These are phyloP conservation scores for Botrytis galanthina DNA, from an alignment of 2,329 filamentous ascomycete genomes.

Conservation along the genomic window DNA sequence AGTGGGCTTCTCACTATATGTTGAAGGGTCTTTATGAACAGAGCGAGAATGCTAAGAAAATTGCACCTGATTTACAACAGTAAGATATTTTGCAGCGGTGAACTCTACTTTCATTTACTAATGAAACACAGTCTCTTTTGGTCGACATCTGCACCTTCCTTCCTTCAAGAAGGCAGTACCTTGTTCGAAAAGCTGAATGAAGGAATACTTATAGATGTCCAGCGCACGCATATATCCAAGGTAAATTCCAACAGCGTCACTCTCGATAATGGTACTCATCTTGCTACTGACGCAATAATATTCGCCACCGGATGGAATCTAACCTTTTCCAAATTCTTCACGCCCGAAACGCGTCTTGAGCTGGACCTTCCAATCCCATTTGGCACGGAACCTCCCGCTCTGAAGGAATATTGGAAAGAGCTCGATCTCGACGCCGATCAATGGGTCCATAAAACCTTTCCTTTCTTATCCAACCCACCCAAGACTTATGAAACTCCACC, in stretches of 20 bases:
- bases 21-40: constrained; percentile 15
- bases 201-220: constrained; percentile 5
- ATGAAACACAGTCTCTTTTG: constrained; percentile 13
- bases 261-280: constrained; percentile 3
- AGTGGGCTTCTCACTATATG: constrained; percentile 17
- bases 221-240: constrained; percentile 15
- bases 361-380: constrained; percentile 14
- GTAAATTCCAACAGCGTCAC: background rate
- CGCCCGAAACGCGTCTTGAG: constrained; percentile 11
- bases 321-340: constrained; percentile 17
- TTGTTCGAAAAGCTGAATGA: constrained; percentile 13
- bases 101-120: background rate
- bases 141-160: constrained; percentile 18
- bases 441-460: constrained; percentile 18
- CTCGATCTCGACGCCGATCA: constrained; percentile 7
- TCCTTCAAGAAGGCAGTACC: constrained; percentile 10
- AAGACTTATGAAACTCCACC: constrained; percentile 13
- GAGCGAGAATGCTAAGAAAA: constrained; percentile 18
- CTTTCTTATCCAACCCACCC: constrained; percentile 20
- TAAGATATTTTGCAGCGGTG: background rate
- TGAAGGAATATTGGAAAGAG: constrained; percentile 13
- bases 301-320: constrained; percentile 21
- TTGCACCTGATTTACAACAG: constrained; percentile 18
- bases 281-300: constrained; percentile 13
- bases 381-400: background rate